Conservation (phyloP, 495 filamentous ascomycete species). For the Lophiotrema nucula region DNA sequence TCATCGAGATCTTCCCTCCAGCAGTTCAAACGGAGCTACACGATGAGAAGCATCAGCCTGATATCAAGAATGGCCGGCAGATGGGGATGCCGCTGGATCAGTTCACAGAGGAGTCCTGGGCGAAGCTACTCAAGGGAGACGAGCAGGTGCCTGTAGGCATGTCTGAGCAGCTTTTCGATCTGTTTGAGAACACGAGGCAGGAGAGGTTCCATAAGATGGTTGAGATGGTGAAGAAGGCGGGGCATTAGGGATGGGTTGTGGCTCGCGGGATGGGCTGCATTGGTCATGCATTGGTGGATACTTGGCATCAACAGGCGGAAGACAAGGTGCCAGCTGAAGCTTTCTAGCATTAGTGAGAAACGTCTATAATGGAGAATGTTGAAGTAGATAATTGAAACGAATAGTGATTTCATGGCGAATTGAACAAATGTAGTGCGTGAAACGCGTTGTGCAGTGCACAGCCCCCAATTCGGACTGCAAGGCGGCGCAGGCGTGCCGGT, state of each 20-base stretch:
- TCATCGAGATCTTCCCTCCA: slow-evolving; percentile 67
- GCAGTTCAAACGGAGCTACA: slow-evolving; percentile 66
- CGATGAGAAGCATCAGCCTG: slow-evolving; percentile 50
- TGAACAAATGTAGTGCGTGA: too few species aligned
- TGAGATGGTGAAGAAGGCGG: slow-evolving; percentile 49
- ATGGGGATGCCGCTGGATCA: slow-evolving; percentile 62
- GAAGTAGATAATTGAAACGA: too few species aligned
- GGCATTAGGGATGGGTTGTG: not conserved
- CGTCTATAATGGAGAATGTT: too few species aligned
- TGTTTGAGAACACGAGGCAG: slow-evolving; percentile 43
- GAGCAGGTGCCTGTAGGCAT: slow-evolving; percentile 58
- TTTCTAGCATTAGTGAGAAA: too few species aligned
- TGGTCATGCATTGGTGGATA: not conserved
- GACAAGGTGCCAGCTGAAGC: too few species aligned
- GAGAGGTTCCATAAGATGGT: slow-evolving; percentile 53
- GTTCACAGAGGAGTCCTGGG: slow-evolving; percentile 59
- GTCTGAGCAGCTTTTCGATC: slow-evolving; percentile 43
- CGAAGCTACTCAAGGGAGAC: slow-evolving; percentile 49
- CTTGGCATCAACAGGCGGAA: too few species aligned
- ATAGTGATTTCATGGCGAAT: too few species aligned
- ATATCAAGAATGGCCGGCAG: slow-evolving; percentile 44
- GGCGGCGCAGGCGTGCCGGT: slow-evolving; percentile 1
- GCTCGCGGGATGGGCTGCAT: not conserved
- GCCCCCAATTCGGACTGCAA: not conserved
- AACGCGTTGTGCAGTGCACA: not conserved